Evolutionary conservation across 495 filamentous ascomycete species (phyloP), one percentile per base, ranked within the genome.

Genomic region (Filosporella fistucella): DNA sequence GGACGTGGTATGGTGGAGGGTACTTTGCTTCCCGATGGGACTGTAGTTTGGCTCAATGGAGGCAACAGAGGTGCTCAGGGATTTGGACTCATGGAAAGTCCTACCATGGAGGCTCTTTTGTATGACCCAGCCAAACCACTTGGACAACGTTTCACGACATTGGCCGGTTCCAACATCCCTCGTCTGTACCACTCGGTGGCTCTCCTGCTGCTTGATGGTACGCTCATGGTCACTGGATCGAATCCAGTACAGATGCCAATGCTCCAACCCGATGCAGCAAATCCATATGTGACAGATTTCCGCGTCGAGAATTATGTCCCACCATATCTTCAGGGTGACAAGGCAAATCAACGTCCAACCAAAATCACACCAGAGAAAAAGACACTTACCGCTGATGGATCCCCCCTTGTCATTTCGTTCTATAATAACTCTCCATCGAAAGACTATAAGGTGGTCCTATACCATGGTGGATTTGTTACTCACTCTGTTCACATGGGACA

Each of bases 401-500:
- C 56, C 16, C 64, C 51, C 6, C 80, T 80, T 59, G 61, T 50
- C 4, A 57, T 82, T 46, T 58, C 30, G 2, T 82, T 82, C 57
- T 70, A 56, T 24, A 63, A 55, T n/a, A 67, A 68, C 0, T 20
- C 60, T 6, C 58, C 53, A 26, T 60, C 71, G 10, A 62, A 67
- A 35, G 56, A 14, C 2, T 61, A 69, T 29, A 70, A 73, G 57
- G 68, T 83, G 13, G 59, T 67, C 7, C 62, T 82, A 13, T 38
- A 5, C 16, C 18, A 32, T 21, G 25, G 47, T n/a, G 79, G 79
- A 14, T 83, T 77, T 47, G 72, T 81, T 30, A 83, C 80, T 25
- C 79, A 83, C 55, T 71, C 65, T 21, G 54, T 83, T 25, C 80
- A 83, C 55, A 82, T 83, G 80, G 77, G 76, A 28, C 78, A 81